Evolutionary conservation across 176 grass and related monocot genomes (phyloP), one percentile per base, ranked within the genome.

Genomic region (Triticum turgidum): DNA sequence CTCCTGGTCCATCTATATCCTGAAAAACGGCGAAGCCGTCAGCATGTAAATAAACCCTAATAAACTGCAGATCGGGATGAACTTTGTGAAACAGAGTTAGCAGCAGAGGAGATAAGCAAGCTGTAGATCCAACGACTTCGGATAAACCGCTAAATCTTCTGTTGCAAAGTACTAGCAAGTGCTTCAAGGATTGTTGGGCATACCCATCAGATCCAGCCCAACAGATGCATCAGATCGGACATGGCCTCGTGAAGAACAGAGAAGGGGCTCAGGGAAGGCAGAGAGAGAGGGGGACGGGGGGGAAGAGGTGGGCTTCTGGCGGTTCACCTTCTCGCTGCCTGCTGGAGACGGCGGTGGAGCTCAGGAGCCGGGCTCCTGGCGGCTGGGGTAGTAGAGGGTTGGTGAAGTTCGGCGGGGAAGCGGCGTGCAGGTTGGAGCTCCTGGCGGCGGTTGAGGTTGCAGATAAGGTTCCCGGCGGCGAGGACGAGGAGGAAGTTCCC

Each of bases 1-100:
- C 68, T 87, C 91, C 58, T 59, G 82, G 35, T 87, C 91, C 85
- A 91, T 91, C 41, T 25, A 14, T 45, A 45, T 2, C 54, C 89
- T 85, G 86, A 81, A 65, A 82, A 42, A 63, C 54, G 2, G 5
- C 41, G 1, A 80, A 80, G 38, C 39, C 18, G 7, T 56, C 63
- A 78, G 73, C 6, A 63, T 65, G 73, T 25, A 47, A 41, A 20
- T 21, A 45, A 80, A 69, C 21, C 74, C 25, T 22, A 45, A 51
- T 22, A 45, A 65, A 45, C 6, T 32, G 64, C 64, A 70, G 65
- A 79, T 86, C 76, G 38, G 9, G 58, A 49, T 27, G 44, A 38
- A 61, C 65, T 39, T 27, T 6, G 4, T 5, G 11, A 59, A 59
- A 30, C 29, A 9, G 42, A 79, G 47, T 6, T 44, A 70, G n/a